These are phyloP conservation scores for Paecilomyces niveus DNA, from an alignment of 2,329 filamentous ascomycete genomes.

Conservation along the genomic window DNA sequence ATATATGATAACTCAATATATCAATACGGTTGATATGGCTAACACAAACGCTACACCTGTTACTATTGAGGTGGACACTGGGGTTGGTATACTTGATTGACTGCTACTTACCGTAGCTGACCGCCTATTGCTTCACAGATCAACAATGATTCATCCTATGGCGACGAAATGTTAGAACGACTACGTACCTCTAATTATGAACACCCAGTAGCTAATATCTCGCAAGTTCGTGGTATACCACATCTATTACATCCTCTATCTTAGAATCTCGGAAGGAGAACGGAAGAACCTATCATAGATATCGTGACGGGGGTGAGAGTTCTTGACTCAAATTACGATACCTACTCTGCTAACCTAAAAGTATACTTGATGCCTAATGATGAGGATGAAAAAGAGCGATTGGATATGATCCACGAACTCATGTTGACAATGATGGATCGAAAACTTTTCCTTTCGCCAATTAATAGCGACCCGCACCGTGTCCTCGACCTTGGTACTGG, in stretches of 20 bases:
- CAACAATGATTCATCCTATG: too few species aligned
- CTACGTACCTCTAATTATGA: too few species aligned
- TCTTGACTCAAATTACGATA: not conserved
- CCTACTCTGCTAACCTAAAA: not conserved
- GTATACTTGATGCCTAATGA: constrained; percentile 5
- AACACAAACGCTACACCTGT: too few species aligned
- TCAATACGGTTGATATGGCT: too few species aligned
- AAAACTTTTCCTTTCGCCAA: constrained; percentile 1
- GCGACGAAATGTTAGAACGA: too few species aligned
- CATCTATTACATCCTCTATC: constrained; percentile 1
- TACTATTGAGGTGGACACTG: too few species aligned
- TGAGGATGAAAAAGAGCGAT: constrained; percentile 1
- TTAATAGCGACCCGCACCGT: not conserved
- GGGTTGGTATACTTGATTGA: too few species aligned
- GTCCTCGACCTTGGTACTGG: constrained; percentile 5
- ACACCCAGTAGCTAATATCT: not conserved
- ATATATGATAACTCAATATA: too few species aligned
- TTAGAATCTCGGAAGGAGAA: constrained; percentile 20
- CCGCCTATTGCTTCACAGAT: too few species aligned
- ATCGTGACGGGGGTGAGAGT: constrained; percentile 5
- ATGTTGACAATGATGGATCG: not conserved
- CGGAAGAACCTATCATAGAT: constrained; percentile 28
- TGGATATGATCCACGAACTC: constrained; percentile 4
- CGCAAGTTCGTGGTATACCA: not conserved
- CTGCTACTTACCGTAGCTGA: too few species aligned